Conservation (phyloP, 306 rosid species). For the Gleditsia sinensis region DNA sequence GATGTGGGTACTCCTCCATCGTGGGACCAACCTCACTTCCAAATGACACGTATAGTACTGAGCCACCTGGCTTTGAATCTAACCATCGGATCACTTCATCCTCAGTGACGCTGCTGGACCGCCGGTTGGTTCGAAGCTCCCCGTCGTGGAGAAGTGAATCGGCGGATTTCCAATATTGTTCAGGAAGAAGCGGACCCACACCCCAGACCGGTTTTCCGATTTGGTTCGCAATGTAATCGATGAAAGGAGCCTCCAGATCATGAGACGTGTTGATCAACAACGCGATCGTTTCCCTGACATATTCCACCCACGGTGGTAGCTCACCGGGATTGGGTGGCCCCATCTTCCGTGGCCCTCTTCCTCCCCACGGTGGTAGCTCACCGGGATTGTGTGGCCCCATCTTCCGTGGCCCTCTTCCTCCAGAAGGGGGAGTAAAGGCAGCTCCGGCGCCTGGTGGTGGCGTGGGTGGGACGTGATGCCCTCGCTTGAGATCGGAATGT, state of each 20-base stretch:
- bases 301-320: conserved; percentile 51
- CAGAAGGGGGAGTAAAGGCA: background rate
- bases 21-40: conserved; percentile 64
- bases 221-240: conserved; percentile 38
- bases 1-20: conserved; percentile 35
- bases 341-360: background rate
- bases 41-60: conserved; percentile 60
- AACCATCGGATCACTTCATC: conserved; percentile 63
- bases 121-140: conserved; percentile 41
- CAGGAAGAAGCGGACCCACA: conserved; percentile 71
- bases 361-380: conserved; percentile 47
- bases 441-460: background rate
- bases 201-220: conserved; percentile 64
- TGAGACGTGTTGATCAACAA: conserved; percentile 72
- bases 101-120: conserved; percentile 45
- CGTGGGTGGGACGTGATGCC: conserved; percentile 15
- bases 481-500: conserved; percentile 36
- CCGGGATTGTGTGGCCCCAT: conserved; percentile 42
- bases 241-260: conserved; percentile 61
- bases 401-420: background rate
- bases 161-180: conserved; percentile 58
- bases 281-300: conserved; percentile 20
- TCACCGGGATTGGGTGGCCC: conserved; percentile 47
- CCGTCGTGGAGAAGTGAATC: conserved; percentile 48
- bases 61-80: conserved; percentile 52